Evolutionary conservation across 2,329 filamentous ascomycete species (phyloP).

Genomic region (Clathrospora elynae): DNA sequence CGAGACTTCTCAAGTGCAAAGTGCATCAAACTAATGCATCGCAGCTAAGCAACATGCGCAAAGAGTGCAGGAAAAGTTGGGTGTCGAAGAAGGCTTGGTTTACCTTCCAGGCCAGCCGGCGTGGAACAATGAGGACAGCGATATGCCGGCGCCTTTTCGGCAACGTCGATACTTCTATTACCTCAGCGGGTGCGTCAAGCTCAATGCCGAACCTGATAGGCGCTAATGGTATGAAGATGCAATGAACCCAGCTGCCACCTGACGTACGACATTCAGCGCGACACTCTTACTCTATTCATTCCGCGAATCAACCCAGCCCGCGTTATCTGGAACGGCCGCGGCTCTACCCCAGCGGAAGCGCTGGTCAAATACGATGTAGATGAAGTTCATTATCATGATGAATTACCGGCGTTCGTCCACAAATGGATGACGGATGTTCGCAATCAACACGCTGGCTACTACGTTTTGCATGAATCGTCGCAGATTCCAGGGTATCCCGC

Average conservation of each 20-base stretch:
- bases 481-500: slow-evolving; percentile 19
- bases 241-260: slow-evolving; percentile 61
- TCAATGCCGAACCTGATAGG: background rate
- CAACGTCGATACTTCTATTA: slow-evolving; percentile 68
- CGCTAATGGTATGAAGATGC: slow-evolving; percentile 33
- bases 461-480: slow-evolving; percentile 44
- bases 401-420: slow-evolving; percentile 37
- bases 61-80: slow-evolving; percentile 45
- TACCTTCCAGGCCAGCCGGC: slow-evolving; percentile 61
- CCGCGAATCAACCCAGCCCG: slow-evolving; percentile 67
- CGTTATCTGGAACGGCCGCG: slow-evolving; percentile 68
- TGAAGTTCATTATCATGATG: slow-evolving; percentile 63
- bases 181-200: slow-evolving; percentile 54
- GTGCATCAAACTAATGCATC: slow-evolving; percentile 7
- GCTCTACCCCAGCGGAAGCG: slow-evolving; percentile 66
- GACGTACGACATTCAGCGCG: slow-evolving; percentile 62
- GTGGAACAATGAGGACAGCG: slow-evolving; percentile 61
- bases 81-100: slow-evolving; percentile 54
- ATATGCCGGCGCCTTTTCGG: slow-evolving; percentile 61
- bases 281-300: slow-evolving; percentile 74
- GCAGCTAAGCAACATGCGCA: slow-evolving; percentile 50
- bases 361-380: slow-evolving; percentile 70
- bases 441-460: slow-evolving; percentile 31
- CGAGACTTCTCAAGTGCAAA: background rate
- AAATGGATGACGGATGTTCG: slow-evolving; percentile 36